A percentile compares a stretch with the other conserved stretches of the same genome.
Conservation (phyloP, 2,329 filamentous ascomycete genomes). For the Diatrype stigma region DNA sequence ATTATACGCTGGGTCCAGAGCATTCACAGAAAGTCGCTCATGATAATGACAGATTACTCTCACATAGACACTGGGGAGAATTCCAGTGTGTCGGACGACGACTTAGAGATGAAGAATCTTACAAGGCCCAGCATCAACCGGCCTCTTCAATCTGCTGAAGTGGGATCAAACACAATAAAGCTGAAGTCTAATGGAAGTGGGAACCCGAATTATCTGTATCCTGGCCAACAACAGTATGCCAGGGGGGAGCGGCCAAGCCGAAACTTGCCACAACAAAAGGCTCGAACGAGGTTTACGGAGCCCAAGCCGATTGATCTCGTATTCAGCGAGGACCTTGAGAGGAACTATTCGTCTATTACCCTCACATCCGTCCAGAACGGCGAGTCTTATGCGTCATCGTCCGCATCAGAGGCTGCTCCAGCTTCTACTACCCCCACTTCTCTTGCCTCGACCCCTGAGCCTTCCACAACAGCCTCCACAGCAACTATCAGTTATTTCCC, state of each 20-base stretch:
- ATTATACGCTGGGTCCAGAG: constrained; percentile 9
- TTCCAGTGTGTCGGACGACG: constrained; percentile 18
- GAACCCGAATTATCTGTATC: constrained; percentile 18
- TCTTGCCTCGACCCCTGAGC: constrained; percentile 9
- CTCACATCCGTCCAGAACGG: constrained; percentile 8
- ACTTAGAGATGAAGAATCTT: constrained; percentile 14
- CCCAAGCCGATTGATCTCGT: constrained; percentile 18
- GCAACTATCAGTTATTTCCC: not conserved
- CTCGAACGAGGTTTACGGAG: constrained; percentile 21
- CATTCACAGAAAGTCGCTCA: constrained; percentile 7
- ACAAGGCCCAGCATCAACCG: constrained; percentile 5
- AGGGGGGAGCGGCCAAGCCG: constrained; percentile 11
- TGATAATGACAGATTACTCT: constrained; percentile 7
- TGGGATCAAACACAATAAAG: constrained; percentile 12
- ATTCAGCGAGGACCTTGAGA: constrained; percentile 9
- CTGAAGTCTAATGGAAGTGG: constrained; percentile 14
- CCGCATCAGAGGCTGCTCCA: constrained; percentile 21
- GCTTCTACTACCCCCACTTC: constrained; percentile 20
- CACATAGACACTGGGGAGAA: constrained; percentile 10
- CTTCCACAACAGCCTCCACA: constrained; percentile 7
- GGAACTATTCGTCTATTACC: constrained; percentile 8
- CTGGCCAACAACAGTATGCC: constrained; percentile 13
- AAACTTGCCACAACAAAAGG: constrained; percentile 22
- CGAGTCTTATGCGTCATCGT: constrained; percentile 20
- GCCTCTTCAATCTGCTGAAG: constrained; percentile 8